Evolutionary conservation across 129 eudicot species (phyloP).

Genomic region (Flaveria bidentis): DNA sequence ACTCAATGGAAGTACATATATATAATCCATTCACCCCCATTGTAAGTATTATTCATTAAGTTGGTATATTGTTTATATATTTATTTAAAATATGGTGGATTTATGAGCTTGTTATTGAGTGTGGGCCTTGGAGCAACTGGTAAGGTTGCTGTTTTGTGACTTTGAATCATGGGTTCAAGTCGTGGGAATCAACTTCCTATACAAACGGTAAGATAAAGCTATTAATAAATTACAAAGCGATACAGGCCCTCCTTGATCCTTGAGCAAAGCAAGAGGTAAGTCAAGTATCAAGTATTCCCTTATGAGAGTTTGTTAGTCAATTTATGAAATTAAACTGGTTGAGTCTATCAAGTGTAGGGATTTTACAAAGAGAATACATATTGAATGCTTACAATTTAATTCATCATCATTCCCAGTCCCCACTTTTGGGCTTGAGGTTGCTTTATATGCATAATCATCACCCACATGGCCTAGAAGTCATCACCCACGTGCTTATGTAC

Average conservation of each 20-base stretch:
- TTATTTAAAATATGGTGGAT: not conserved
- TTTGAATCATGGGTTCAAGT: no score
- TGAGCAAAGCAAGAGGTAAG: no score
- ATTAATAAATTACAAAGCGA: no score
- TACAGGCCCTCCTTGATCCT: no score
- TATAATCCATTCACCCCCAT: constrained; percentile 34
- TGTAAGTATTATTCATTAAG: constrained; percentile 37
- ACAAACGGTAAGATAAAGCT: no score
- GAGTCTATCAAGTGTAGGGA: constrained; percentile 24
- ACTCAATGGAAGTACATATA: constrained; percentile 45
- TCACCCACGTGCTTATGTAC: no score
- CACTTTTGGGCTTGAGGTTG: constrained; percentile 21
- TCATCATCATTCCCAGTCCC: constrained; percentile 26
- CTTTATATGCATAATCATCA: constrained; percentile 5
- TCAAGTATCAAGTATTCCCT: no score
- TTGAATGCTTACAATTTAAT: constrained; percentile 26
- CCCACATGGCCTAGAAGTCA: constrained; percentile 11
- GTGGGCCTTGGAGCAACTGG: no score
- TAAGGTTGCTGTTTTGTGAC: no score
- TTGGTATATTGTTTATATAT: constrained; percentile 20
- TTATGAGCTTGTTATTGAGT: constrained; percentile 8
- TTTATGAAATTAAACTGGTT: not conserved
- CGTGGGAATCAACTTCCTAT: no score
- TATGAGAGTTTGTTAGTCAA: constrained; percentile 8
- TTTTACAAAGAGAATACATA: constrained; percentile 19